Percentiles rank a stretch among this genome's conserved stretches.
phyloP scores from a whole-genome alignment of 495 filamentous ascomycete species.

The Sphaerosporella brunnea region DNA sequence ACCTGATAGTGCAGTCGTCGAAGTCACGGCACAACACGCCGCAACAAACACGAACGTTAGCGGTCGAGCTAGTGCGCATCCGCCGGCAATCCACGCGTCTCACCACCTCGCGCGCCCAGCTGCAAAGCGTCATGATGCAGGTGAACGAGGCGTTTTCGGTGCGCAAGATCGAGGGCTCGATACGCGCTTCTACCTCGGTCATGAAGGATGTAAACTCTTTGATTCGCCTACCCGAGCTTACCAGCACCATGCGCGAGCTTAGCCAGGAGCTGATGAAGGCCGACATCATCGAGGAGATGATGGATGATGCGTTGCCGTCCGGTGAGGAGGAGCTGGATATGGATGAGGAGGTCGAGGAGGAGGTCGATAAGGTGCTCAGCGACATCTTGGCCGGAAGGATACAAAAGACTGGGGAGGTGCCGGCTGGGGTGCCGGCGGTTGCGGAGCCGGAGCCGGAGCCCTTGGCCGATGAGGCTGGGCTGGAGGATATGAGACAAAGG shows the following conservation, averaged over 20 bases:
- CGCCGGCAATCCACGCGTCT: conserved; percentile 58
- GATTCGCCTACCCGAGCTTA: conserved; percentile 68
- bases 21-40: conserved; percentile 54
- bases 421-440: conserved; percentile 30
- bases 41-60: conserved; percentile 63
- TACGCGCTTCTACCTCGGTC: conserved; percentile 68
- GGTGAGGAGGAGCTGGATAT: conserved; percentile 44
- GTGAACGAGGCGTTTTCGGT: conserved; percentile 92
- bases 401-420: conserved; percentile 43
- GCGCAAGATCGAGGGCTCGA: conserved; percentile 88
- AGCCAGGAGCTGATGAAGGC: conserved; percentile 77
- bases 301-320: conserved; percentile 63
- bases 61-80: conserved; percentile 66
- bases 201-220: conserved; percentile 94
- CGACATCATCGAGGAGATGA: conserved; percentile 96
- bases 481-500: conserved; percentile 83
- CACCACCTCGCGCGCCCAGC: conserved; percentile 71
- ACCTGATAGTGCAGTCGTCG: conserved; percentile 61
- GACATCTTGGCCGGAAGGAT: conserved; percentile 75
- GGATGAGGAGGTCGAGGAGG: conserved; percentile 75
- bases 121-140: conserved; percentile 91
- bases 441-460: conserved; percentile 40
- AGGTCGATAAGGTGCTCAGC: conserved; percentile 82
- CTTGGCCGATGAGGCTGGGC: conserved; percentile 29
- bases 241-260: conserved; percentile 76